phyloP scores from a whole-genome alignment of 495 filamentous ascomycete species.

The Amorphotheca resinae region DNA sequence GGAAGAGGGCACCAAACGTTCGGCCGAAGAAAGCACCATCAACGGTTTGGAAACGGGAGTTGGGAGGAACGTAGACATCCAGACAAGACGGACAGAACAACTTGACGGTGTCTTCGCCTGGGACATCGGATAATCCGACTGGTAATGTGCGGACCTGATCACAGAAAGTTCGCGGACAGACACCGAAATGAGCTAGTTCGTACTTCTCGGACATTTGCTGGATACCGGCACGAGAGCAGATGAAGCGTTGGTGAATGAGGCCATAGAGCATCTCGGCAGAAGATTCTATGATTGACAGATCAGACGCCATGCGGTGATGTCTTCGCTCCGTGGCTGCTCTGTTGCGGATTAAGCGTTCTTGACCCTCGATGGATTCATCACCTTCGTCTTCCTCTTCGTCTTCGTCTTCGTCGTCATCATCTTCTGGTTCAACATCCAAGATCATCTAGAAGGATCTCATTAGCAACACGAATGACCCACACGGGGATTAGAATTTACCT shows the following conservation, averaged over 20 bases:
- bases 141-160: conserved; percentile 78
- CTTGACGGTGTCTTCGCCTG: conserved; percentile 94
- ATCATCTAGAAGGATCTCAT: conserved; percentile 64
- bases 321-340: conserved; percentile 52
- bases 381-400: conserved; percentile 67
- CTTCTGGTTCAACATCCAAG: conserved; percentile 90
- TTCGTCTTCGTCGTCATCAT: conserved; percentile 60
- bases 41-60: conserved; percentile 94
- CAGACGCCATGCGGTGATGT: conserved; percentile 78
- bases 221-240: conserved; percentile 92
- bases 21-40: conserved; percentile 97
- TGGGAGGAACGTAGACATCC: conserved; percentile 94
- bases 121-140: conserved; percentile 84
- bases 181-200: conserved; percentile 87
- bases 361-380: conserved; percentile 60
- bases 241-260: conserved; percentile 95
- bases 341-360: conserved; percentile 41
- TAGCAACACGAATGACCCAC: conserved; percentile 11
- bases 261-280: conserved; percentile 96
- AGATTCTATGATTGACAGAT: conserved; percentile 88
- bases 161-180: conserved; percentile 84
- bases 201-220: conserved; percentile 99
- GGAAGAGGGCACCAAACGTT: conserved; percentile 85
- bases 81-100: conserved; percentile 94
- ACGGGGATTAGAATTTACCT: conserved; percentile 26